phyloP scores from a whole-genome alignment of 2,329 filamentous ascomycete genomes.

The Magnaporthiopsis rhizophila region DNA sequence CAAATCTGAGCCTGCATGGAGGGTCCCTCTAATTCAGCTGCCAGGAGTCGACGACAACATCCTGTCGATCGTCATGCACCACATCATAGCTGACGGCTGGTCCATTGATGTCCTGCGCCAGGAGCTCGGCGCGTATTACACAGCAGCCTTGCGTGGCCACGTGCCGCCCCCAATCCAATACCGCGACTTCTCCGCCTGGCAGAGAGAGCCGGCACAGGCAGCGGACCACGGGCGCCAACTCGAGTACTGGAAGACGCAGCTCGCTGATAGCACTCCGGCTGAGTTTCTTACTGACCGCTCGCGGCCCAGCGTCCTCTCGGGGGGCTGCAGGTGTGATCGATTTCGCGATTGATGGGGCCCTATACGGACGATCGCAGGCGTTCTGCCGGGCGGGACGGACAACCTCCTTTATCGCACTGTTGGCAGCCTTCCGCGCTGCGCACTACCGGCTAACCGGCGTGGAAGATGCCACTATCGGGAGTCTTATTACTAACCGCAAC shows the following conservation, averaged over 20 bases:
- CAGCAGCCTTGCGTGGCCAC: not conserved
- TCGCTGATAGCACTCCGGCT: not conserved
- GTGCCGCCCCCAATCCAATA: not conserved
- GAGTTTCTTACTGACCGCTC: not conserved
- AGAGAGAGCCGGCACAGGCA: not conserved
- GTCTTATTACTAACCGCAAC: not conserved
- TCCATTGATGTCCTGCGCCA: not conserved
- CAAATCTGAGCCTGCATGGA: not conserved
- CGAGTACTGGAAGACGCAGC: conserved; percentile 2
- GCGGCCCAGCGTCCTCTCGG: not conserved
- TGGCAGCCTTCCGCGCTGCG: conserved; percentile 1
- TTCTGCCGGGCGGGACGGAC: not conserved
- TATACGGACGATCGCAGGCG: not conserved
- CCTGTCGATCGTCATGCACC: conserved; percentile 1
- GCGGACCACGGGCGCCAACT: not conserved
- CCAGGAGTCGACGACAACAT: not conserved
- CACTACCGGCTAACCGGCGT: conserved; percentile 1
- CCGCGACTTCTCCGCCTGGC: not conserved
- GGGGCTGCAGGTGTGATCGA: not conserved
- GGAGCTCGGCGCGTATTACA: not conserved
- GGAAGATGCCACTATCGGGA: not conserved
- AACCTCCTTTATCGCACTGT: not conserved
- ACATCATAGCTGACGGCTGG: conserved; percentile 2
- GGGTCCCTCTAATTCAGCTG: not conserved
- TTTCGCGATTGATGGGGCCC: not conserved